These are phyloP conservation scores for Spatholobus suberectus DNA, from an alignment of 306 rosid genomes.

Conservation along the genomic window DNA sequence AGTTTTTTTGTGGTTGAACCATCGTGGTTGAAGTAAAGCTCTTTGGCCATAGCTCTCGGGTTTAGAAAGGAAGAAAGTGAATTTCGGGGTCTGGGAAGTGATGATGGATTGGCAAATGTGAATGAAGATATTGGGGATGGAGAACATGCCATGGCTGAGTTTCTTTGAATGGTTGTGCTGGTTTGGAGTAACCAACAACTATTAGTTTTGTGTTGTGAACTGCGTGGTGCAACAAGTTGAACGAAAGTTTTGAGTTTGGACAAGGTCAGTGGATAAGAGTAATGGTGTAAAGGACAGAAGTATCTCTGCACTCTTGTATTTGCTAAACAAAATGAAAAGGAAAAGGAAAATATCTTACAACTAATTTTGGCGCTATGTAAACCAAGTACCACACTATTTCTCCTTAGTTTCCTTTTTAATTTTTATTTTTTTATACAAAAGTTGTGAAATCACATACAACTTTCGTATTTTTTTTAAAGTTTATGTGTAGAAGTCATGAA, in stretches of 20 bases:
- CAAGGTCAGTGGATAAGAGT: slow-evolving; percentile 49
- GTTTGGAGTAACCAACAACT: not conserved
- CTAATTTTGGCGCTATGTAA: slow-evolving; percentile 47
- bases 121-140: slow-evolving; percentile 62
- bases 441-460: no score
- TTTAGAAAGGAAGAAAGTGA: slow-evolving; percentile 45
- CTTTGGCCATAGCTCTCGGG: slow-evolving; percentile 70
- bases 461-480: no score
- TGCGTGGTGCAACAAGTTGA: not conserved
- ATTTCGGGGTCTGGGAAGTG: slow-evolving; percentile 50
- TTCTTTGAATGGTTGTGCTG: not conserved
- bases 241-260: not conserved
- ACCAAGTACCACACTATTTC: not conserved
- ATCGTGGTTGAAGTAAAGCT: slow-evolving; percentile 76
- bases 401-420: no score
- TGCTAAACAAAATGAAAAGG: not conserved
- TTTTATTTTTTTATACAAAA: no score
- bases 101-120: slow-evolving; percentile 56
- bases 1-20: slow-evolving; percentile 78
- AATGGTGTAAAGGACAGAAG: not conserved
- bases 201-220: not conserved
- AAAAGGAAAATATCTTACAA: slow-evolving; percentile 42
- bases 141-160: slow-evolving; percentile 69
- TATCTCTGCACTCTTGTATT: slow-evolving; percentile 2
- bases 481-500: no score